Conservation (phyloP, 805 yeast genomes). For the Saturnispora sanitii region DNA sequence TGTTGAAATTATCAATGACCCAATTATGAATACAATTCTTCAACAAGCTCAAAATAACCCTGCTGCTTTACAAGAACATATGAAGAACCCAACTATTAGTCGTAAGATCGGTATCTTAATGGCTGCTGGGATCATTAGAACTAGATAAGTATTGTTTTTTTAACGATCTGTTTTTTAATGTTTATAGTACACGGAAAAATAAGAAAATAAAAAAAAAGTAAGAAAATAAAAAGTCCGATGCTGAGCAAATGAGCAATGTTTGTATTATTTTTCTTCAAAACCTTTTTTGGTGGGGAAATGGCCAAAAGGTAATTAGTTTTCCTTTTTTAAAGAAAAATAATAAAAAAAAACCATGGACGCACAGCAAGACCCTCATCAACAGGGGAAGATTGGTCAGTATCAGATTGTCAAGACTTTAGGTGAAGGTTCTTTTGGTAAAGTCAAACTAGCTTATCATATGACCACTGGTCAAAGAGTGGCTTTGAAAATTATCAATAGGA, state of each 20-base stretch:
- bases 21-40: constrained; percentile 91
- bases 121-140: constrained; percentile 95
- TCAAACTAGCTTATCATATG: constrained; percentile 80
- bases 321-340: constrained; percentile 15
- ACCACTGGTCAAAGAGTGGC: constrained; percentile 92
- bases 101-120: constrained; percentile 81
- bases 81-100: constrained; percentile 90
- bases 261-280: too few relatives aligned
- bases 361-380: constrained; percentile 13
- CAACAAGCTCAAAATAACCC: constrained; percentile 93
- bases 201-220: too few relatives aligned
- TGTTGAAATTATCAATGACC: constrained; percentile 79
- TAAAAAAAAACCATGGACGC: constrained; percentile 10
- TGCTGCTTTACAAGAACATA: constrained; percentile 93
- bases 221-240: too few relatives aligned
- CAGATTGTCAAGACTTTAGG: constrained; percentile 89
- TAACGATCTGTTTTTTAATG: too few relatives aligned
- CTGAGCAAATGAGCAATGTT: too few relatives aligned
- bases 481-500: constrained; percentile 81
- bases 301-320: too few relatives aligned
- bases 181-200: constrained; percentile 4
- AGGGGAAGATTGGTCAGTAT: constrained; percentile 70
- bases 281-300: background rate
- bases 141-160: too few relatives aligned
- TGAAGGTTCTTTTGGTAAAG: constrained; percentile 96